A percentile compares a stretch with the other conserved stretches of the same genome.
Conservation (phyloP, 441 rosid species). For the Mallotus japonicus region DNA sequence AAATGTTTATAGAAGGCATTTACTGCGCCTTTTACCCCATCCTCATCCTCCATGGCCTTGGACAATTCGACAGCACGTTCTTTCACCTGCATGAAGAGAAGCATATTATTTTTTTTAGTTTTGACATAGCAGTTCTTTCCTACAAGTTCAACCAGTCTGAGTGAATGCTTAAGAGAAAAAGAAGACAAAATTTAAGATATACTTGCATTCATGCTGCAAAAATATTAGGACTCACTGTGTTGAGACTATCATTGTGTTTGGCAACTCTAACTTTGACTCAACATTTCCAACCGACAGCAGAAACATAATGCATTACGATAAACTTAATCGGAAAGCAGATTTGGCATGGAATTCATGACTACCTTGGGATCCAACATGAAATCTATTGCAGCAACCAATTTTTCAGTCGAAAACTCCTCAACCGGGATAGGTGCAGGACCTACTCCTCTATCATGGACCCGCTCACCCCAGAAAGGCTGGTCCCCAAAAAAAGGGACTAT, state of each 20-base stretch:
- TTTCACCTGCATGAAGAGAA: conserved; percentile 56
- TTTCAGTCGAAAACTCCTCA: conserved; percentile 77
- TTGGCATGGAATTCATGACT: neutral
- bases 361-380: conserved; percentile 75
- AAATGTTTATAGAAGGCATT: conserved; percentile 89
- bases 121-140: neutral
- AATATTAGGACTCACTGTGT: neutral
- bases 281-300: neutral
- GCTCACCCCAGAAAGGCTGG: conserved; percentile 98
- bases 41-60: conserved; percentile 90
- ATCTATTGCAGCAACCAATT: conserved; percentile 71
- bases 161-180: neutral
- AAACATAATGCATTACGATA: neutral
- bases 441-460: conserved; percentile 79
- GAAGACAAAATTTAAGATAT: neutral
- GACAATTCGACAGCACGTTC: conserved; percentile 72
- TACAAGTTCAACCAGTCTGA: neutral
- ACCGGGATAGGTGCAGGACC: conserved; percentile 93
- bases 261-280: neutral
- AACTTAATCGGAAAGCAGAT: neutral
- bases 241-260: neutral
- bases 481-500: conserved; percentile 97
- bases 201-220: neutral
- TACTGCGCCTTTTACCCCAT: conserved; percentile 93
- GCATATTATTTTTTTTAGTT: neutral